phyloP scores from a whole-genome alignment of 1,284 basidiomycete genomes.

The Austropuccinia psidii region DNA sequence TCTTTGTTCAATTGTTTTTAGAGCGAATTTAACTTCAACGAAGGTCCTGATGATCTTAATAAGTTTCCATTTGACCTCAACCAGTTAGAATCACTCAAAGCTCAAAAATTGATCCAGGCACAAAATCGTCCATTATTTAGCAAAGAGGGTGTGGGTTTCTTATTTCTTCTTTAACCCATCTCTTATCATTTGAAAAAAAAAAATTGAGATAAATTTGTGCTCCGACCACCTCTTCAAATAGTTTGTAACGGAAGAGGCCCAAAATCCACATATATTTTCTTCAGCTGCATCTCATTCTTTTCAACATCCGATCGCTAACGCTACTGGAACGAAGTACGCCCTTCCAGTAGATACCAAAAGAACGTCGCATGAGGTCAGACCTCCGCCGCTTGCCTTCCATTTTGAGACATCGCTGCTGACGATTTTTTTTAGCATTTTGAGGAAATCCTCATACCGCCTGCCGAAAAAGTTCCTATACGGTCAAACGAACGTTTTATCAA shows the following conservation, averaged over 20 bases:
- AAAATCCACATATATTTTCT: constrained; percentile 33
- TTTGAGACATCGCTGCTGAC: neutral
- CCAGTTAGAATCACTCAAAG: constrained; percentile 21
- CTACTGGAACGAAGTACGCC: constrained; percentile 11
- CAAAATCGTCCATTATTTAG: constrained; percentile 8
- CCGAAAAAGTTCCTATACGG: constrained; percentile 45
- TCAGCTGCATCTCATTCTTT: neutral
- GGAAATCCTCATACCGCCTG: constrained; percentile 47
- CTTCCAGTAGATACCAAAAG: constrained; percentile 24
- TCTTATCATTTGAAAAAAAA: neutral
- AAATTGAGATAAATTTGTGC: neutral
- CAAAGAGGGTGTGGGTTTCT: constrained; percentile 11
- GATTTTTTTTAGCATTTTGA: constrained; percentile 38
- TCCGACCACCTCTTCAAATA: neutral
- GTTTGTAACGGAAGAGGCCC: constrained; percentile 11
- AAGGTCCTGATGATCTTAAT: too few relatives aligned
- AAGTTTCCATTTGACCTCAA: constrained; percentile 4
- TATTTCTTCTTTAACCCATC: neutral
- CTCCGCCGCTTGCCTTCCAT: too few relatives aligned
- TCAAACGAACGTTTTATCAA: constrained; percentile 44
- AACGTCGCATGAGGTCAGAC: constrained; percentile 18
- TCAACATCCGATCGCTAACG: neutral
- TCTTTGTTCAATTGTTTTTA: too few relatives aligned
- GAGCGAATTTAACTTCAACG: too few relatives aligned
- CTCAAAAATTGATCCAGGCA: neutral